Percentiles rank a stretch among this genome's conserved stretches.
phyloP scores from a whole-genome alignment of 164 flowering plant genomes.

The Kingdonia uniflora region DNA sequence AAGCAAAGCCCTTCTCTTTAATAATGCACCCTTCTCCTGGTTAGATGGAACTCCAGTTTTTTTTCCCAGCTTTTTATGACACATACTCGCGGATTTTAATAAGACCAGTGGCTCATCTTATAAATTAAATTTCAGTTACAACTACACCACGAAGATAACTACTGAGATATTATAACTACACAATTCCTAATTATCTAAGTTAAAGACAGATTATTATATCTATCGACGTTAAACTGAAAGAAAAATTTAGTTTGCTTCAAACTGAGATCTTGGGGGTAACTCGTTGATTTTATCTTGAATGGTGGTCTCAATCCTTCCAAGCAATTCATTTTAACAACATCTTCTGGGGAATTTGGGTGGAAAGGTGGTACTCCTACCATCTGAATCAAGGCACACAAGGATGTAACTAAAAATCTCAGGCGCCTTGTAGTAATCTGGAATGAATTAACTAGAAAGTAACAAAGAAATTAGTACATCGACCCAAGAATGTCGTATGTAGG shows the following conservation, averaged over 20 bases:
- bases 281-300: conserved; percentile 52
- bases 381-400: too few relatives aligned
- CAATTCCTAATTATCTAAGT: too few relatives aligned
- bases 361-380: conserved; percentile 55
- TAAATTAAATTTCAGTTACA: too few relatives aligned
- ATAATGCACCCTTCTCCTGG: too few relatives aligned
- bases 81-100: too few relatives aligned
- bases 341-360: conserved; percentile 74
- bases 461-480: not conserved
- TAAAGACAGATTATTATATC: too few relatives aligned
- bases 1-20: too few relatives aligned
- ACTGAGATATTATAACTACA: too few relatives aligned
- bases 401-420: conserved; percentile 41
- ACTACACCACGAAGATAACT: too few relatives aligned
- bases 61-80: too few relatives aligned
- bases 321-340: conserved; percentile 51
- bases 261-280: conserved; percentile 66
- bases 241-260: not conserved
- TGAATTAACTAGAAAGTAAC: not conserved
- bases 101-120: too few relatives aligned
- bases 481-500: not conserved
- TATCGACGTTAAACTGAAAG: not conserved
- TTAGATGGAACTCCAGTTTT: too few relatives aligned
- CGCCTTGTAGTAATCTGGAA: conserved; percentile 59
- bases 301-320: conserved; percentile 66